Conservation (phyloP, 2,329 filamentous ascomycete genomes). For the Exophiala bonariae region DNA sequence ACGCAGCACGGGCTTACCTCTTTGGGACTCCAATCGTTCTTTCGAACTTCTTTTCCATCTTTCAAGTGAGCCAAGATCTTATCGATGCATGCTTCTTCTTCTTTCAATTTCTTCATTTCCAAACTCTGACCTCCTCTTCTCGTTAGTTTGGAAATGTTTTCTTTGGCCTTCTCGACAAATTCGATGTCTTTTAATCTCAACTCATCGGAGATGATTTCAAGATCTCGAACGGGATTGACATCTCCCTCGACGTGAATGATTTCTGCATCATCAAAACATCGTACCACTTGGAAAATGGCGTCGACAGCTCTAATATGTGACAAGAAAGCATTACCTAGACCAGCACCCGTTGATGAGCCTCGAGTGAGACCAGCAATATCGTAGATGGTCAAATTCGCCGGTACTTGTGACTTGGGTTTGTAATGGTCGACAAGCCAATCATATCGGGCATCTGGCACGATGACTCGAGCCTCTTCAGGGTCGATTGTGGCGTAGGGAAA, state of each 20-base stretch:
- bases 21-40: slow-evolving; percentile 85
- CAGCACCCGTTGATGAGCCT: slow-evolving; percentile 93
- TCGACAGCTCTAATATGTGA: slow-evolving; percentile 98
- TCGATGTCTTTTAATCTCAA: slow-evolving; percentile 92
- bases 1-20: slow-evolving; percentile 68
- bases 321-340: slow-evolving; percentile 96
- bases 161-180: slow-evolving; percentile 93
- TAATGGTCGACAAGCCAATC: slow-evolving; percentile 96
- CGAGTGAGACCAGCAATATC: slow-evolving; percentile 97
- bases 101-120: slow-evolving; percentile 95
- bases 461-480: slow-evolving; percentile 94
- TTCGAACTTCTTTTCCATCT: slow-evolving; percentile 89
- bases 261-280: slow-evolving; percentile 97
- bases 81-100: slow-evolving; percentile 90
- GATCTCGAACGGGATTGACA: slow-evolving; percentile 89
- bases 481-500: slow-evolving; percentile 99
- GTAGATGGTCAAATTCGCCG: slow-evolving; percentile 96
- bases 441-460: slow-evolving; percentile 93
- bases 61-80: slow-evolving; percentile 82
- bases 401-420: slow-evolving; percentile 96
- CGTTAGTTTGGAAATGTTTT: slow-evolving; percentile 91
- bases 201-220: slow-evolving; percentile 96
- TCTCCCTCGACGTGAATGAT: slow-evolving; percentile 99
- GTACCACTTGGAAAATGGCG: slow-evolving; percentile 95
- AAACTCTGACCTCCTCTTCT: slow-evolving; percentile 89